Base-by-base conservation (phyloP, 352 stramenopile genomes). In the Globisporangium canariense region DNA sequence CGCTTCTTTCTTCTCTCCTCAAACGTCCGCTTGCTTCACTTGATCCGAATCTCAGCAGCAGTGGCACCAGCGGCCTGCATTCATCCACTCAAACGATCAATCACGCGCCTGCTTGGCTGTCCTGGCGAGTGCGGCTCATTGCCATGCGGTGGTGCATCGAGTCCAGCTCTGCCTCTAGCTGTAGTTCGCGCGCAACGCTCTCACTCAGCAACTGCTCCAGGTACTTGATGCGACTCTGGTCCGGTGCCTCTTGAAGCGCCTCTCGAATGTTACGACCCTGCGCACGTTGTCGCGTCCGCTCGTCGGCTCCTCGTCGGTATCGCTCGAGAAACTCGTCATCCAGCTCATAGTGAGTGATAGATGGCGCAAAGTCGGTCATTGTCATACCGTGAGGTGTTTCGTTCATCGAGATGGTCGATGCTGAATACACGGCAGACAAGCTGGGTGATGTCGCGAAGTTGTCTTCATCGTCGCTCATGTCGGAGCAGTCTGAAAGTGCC, bases 151-250 rank as follows among this genome's bases (percentile, higher is more conserved):
- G 74, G 34, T 91, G 70, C 11, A 91, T 60, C 22, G 81, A 89
- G 65, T 89, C 79, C 28, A 95, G 67, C 58, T 95, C 83, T 6
- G 83, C 81, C 46, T 96, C 87, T 4, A 96, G 74, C 62, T 94
- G 85, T 52, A 96, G 67, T 68, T 96, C 87, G 32, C 87, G 83
- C 40, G 85, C 87, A 4, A 96, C 76, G 59, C 85, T 94, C 58
- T 96, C 85, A 32, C 78, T 89, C 22, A 96, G 65, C 47, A 96
- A 60, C 65, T 96, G 83, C 67, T 96, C 85, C 54, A 96, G 64
- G 59, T 93, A 96, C 76, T 93, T 93, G 70, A 96, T 92, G 38
- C 85, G 87, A 59, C 77, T 92, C 68, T 92, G 81, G 58, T 93
- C 85, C 0, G 86, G 84, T 5, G 83, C 83, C 65, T 90, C 78